phyloP scores from a whole-genome alignment of 805 yeast genomes.

The Candida nitratophila region DNA sequence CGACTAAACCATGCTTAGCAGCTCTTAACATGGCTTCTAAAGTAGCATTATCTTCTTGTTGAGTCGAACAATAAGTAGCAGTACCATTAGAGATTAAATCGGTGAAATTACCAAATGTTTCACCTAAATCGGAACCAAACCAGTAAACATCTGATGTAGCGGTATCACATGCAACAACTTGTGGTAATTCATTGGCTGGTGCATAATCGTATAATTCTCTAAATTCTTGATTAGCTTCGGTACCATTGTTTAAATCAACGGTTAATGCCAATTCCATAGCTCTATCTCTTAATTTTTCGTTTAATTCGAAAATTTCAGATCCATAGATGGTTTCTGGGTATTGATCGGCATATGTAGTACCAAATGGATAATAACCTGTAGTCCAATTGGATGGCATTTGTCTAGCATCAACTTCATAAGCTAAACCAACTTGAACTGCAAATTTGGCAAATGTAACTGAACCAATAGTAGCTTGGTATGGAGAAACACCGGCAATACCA shows the following conservation, averaged over 20 bases:
- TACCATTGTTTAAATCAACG: slow-evolving; percentile 39
- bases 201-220: slow-evolving; percentile 40
- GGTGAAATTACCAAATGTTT: slow-evolving; percentile 43
- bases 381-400: slow-evolving; percentile 48
- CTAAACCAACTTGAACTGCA: slow-evolving; percentile 56
- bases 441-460: slow-evolving; percentile 53
- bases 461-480: slow-evolving; percentile 48
- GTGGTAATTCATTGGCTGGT: slow-evolving; percentile 44
- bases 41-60: slow-evolving; percentile 64
- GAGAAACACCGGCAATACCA: slow-evolving; percentile 64
- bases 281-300: slow-evolving; percentile 50
- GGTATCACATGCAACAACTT: slow-evolving; percentile 47
- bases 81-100: slow-evolving; percentile 49
- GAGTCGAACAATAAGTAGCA: slow-evolving; percentile 52
- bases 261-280: slow-evolving; percentile 44
- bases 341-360: slow-evolving; percentile 38
- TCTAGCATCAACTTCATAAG: slow-evolving; percentile 49
- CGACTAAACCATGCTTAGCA: slow-evolving; percentile 46
- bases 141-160: slow-evolving; percentile 56
- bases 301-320: slow-evolving; percentile 58
- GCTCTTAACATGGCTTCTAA: slow-evolving; percentile 53
- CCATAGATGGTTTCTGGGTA: slow-evolving; percentile 55
- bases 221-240: slow-evolving; percentile 34
- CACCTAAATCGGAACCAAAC: slow-evolving; percentile 45
- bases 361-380: slow-evolving; percentile 52